phyloP scores from a whole-genome alignment of 345 rosid genomes.

The Triadica sebifera region DNA sequence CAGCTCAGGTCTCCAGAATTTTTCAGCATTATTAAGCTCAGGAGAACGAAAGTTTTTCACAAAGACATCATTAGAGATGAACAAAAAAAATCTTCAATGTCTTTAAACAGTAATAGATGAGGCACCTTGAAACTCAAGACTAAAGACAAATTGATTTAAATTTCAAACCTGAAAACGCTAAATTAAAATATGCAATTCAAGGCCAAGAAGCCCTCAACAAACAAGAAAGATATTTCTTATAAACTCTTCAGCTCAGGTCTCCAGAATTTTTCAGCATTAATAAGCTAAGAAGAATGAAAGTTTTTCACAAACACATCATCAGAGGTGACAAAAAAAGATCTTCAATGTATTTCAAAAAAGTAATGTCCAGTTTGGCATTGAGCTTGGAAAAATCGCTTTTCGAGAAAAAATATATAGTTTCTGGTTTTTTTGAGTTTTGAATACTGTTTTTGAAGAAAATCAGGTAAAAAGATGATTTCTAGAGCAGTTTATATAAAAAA shows the following conservation, averaged over 20 bases:
- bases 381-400: too few relatives aligned
- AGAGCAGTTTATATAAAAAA: too few relatives aligned
- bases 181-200: too few relatives aligned
- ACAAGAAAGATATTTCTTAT: too few relatives aligned
- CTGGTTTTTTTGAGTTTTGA: too few relatives aligned
- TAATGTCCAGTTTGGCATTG: too few relatives aligned
- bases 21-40: conserved; percentile 43
- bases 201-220: too few relatives aligned
- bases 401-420: too few relatives aligned
- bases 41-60: conserved; percentile 48
- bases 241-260: conserved; percentile 52
- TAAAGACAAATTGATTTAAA: too few relatives aligned
- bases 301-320: conserved; percentile 32
- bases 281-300: conserved; percentile 59
- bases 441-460: too few relatives aligned
- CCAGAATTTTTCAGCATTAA: conserved; percentile 36
- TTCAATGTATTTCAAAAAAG: neutral
- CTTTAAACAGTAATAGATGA: neutral
- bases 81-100: conserved; percentile 11
- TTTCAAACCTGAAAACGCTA: too few relatives aligned
- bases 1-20: conserved; percentile 44
- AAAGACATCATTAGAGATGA: conserved; percentile 35
- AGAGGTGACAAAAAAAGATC: conserved; percentile 21
- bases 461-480: too few relatives aligned
- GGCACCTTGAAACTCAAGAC: neutral